These are phyloP conservation scores for Wickerhamiella dianesei DNA, from an alignment of 805 yeast species.

Conservation along the genomic window DNA sequence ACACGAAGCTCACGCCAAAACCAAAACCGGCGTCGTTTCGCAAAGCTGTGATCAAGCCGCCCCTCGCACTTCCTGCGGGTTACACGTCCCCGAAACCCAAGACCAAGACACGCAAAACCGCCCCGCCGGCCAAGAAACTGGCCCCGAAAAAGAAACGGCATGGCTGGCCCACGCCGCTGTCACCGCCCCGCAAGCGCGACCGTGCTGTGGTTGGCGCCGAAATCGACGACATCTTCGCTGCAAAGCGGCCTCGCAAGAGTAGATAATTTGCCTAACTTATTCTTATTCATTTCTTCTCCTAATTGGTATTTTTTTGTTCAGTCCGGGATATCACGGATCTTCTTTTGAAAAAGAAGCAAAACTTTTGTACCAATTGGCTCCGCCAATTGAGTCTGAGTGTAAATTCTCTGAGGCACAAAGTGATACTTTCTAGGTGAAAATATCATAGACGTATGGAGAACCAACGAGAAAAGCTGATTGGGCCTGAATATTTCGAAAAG, in stretches of 20 bases:
- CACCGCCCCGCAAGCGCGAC: background rate
- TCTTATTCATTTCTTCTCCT: background rate
- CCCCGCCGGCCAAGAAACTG: background rate
- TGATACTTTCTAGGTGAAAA: too few species aligned
- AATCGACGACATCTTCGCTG: slow-evolving; percentile 3
- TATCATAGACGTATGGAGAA: too few species aligned
- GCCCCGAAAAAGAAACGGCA: background rate
- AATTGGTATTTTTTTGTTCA: too few species aligned
- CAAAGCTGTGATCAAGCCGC: background rate
- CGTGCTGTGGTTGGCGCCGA: slow-evolving; percentile 2
- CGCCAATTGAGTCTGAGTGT: too few species aligned
- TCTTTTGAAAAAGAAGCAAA: too few species aligned
- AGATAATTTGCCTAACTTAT: background rate
- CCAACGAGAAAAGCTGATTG: too few species aligned
- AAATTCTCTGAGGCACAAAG: too few species aligned
- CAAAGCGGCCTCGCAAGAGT: slow-evolving; percentile 2
- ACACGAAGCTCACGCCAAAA: slow-evolving; percentile 38
- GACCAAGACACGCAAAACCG: background rate
- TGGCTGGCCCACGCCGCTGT: slow-evolving; percentile 2
- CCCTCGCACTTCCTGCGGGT: background rate
- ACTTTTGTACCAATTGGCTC: too few species aligned
- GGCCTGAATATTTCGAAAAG: too few species aligned
- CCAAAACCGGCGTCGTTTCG: background rate
- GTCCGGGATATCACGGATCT: too few species aligned
- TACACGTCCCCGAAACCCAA: background rate